Conservation (phyloP, 2,329 filamentous ascomycete genomes). For the Juglanconis sp. region DNA sequence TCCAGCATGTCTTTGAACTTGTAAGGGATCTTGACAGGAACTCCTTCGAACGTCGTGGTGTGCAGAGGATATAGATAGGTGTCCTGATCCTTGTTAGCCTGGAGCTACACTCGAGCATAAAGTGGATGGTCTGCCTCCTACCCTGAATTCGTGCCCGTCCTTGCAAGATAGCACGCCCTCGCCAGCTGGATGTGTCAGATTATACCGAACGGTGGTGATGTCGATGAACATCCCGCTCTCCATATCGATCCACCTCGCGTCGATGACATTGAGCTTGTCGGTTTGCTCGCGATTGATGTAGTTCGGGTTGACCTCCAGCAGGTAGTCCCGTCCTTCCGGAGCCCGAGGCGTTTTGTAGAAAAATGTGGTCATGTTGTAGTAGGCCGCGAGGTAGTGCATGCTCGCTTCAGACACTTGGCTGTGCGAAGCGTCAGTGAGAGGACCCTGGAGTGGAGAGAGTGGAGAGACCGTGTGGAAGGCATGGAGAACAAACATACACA, state of each 20-base stretch:
- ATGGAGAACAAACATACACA: conserved; percentile 37
- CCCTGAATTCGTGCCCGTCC: conserved; percentile 47
- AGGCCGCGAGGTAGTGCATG: conserved; percentile 61
- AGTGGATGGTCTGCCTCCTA: conserved; percentile 23
- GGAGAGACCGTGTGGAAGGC: not conserved
- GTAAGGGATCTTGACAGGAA: conserved; percentile 63
- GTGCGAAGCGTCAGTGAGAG: not conserved
- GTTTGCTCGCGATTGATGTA: conserved; percentile 35
- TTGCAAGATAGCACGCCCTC: conserved; percentile 48
- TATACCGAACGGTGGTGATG: conserved; percentile 49
- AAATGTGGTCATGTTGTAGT: conserved; percentile 59
- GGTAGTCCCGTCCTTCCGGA: conserved; percentile 39
- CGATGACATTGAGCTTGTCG: conserved; percentile 41
- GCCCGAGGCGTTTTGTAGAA: conserved; percentile 39
- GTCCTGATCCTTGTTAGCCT: conserved; percentile 34
- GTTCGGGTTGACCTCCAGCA: conserved; percentile 48
- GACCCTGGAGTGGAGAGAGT: not conserved
- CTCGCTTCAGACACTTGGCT: conserved; percentile 63
- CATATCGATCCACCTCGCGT: conserved; percentile 49
- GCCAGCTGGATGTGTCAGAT: conserved; percentile 39
- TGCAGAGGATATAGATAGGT: conserved; percentile 65
- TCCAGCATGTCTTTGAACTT: conserved; percentile 56
- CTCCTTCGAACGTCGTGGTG: conserved; percentile 66
- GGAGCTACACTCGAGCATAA: not conserved
- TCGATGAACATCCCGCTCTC: conserved; percentile 47